phyloP scores from a whole-genome alignment of 345 rosid genomes.

The Populus nigra region DNA sequence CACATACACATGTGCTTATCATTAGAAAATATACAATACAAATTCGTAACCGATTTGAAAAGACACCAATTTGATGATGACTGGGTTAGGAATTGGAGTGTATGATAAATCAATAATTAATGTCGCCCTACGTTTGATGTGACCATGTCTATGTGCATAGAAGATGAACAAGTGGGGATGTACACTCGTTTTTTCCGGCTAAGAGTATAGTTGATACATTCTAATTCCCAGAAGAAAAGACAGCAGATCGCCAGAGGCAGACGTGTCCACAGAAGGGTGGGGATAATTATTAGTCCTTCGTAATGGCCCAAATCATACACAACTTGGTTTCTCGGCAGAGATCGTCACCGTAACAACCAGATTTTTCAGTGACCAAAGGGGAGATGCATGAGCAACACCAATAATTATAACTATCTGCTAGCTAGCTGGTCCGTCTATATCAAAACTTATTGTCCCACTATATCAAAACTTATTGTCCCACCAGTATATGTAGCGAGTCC shows the following conservation, averaged over 20 bases:
- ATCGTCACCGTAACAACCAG: neutral
- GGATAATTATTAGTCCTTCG: neutral
- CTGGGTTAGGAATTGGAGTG: neutral
- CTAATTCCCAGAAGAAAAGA: neutral
- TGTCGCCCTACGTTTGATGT: neutral
- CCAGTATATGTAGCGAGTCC: neutral
- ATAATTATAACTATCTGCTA: neutral
- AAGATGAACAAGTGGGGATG: neutral
- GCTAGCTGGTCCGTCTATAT: no score
- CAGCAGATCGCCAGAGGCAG: neutral
- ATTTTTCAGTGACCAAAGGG: neutral
- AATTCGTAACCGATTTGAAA: neutral
- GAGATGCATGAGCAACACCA: neutral
- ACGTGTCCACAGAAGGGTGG: neutral
- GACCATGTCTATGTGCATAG: neutral
- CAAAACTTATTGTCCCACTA: neutral
- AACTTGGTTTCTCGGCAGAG: neutral
- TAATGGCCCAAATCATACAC: neutral
- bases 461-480: neutral
- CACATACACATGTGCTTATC: neutral
- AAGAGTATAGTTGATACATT: neutral
- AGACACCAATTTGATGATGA: neutral
- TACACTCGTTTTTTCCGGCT: neutral
- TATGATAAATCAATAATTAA: neutral
- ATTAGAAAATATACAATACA: neutral